Percentiles rank a stretch among this genome's conserved stretches.
Conservation (phyloP, 306 rosid species). For the Quercus cerris region DNA sequence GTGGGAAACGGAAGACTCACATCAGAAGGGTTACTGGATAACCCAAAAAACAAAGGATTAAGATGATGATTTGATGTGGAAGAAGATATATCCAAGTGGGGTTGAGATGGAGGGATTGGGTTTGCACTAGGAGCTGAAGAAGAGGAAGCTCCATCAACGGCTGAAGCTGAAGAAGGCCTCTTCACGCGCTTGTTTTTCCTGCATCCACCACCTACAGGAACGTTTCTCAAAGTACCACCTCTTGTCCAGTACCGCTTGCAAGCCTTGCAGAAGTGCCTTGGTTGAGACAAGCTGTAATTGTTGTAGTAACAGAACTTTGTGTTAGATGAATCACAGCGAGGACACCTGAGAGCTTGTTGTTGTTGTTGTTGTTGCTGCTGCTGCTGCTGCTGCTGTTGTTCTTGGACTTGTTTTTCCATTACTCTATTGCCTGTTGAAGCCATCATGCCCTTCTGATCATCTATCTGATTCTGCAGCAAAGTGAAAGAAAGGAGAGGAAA, state of each 20-base stretch:
- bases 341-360: slow-evolving; percentile 57
- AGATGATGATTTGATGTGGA: slow-evolving; percentile 33
- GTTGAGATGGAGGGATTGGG: slow-evolving; percentile 42
- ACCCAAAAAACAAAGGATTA: slow-evolving; percentile 55
- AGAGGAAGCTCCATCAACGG: slow-evolving; percentile 41
- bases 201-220: slow-evolving; percentile 93
- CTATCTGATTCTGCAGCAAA: slow-evolving; percentile 37
- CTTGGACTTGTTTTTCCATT: slow-evolving; percentile 60
- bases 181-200: slow-evolving; percentile 82
- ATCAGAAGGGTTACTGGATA: slow-evolving; percentile 39
- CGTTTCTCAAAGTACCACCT: slow-evolving; percentile 90
- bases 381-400: slow-evolving; percentile 42
- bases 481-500: background rate
- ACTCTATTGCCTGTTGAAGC: slow-evolving; percentile 37
- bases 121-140: slow-evolving; percentile 30
- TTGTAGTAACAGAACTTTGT: slow-evolving; percentile 97
- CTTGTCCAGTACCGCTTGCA: slow-evolving; percentile 97
- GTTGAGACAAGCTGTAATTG: slow-evolving; percentile 95
- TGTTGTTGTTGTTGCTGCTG: slow-evolving; percentile 25
- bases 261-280: slow-evolving; percentile 95
- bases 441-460: slow-evolving; percentile 51
- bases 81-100: slow-evolving; percentile 39
- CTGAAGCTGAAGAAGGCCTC: slow-evolving; percentile 28
- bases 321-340: slow-evolving; percentile 92
- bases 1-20: slow-evolving; percentile 45